phyloP scores from a whole-genome alignment of 164 flowering plant genomes.

The Vitis amurensis region DNA sequence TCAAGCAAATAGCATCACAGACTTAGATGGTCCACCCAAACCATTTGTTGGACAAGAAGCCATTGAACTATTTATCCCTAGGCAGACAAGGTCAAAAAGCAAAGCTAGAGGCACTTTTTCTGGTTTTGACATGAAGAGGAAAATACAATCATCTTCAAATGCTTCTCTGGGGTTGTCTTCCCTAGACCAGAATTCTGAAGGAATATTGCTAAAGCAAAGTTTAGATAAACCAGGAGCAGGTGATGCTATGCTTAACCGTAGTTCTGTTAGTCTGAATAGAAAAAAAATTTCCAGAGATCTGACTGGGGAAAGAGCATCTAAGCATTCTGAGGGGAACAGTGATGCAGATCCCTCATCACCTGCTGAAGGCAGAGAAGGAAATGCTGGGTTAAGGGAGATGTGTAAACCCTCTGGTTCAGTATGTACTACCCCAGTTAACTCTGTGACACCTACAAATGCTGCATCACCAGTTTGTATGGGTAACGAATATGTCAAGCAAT shows the following conservation, averaged over 20 bases:
- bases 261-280: constrained; percentile 15
- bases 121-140: constrained; percentile 21
- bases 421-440: constrained; percentile 49
- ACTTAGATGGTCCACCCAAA: constrained; percentile 13
- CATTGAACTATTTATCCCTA: constrained; percentile 13
- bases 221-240: constrained; percentile 2
- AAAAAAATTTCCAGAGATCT: constrained; percentile 3
- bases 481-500: constrained; percentile 49
- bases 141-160: constrained; percentile 13
- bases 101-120: constrained; percentile 5
- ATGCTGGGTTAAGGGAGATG: constrained; percentile 17
- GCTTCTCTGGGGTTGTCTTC: constrained; percentile 7
- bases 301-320: constrained; percentile 7
- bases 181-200: constrained; percentile 9
- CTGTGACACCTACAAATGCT: constrained; percentile 34
- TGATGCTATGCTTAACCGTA: constrained; percentile 5
- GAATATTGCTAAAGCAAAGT: constrained; percentile 2
- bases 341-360: constrained; percentile 13
- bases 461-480: constrained; percentile 83
- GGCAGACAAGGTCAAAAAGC: constrained; percentile 16
- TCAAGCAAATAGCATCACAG: constrained; percentile 12
- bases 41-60: constrained; percentile 14
- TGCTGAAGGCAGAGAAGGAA: constrained; percentile 19
- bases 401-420: constrained; percentile 26
- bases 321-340: constrained; percentile 9